Percentiles rank a stretch among this genome's conserved stretches.
Evolutionary conservation across 1,284 basidiomycete genomes (phyloP).

Genomic region (Sanghuangporus baumii): DNA sequence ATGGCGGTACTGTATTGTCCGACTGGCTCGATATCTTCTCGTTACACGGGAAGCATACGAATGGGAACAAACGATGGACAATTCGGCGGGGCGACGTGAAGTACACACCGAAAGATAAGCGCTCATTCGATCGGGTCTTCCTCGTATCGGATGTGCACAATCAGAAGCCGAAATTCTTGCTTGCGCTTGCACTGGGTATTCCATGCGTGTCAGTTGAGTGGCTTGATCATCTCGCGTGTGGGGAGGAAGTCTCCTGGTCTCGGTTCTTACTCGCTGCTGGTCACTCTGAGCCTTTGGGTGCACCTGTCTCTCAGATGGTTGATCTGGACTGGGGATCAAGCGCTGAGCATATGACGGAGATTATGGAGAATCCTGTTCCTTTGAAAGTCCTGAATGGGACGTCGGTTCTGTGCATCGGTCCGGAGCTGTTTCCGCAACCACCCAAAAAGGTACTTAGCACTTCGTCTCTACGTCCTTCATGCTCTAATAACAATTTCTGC

Average conservation of each 20-base stretch:
- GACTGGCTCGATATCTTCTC: conserved; percentile 64
- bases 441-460: conserved; percentile 33
- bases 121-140: conserved; percentile 46
- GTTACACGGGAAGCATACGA: conserved; percentile 44
- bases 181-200: conserved; percentile 79
- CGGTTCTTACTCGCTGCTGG: conserved; percentile 67
- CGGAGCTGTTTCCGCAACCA: conserved; percentile 45
- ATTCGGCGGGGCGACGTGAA: conserved; percentile 41
- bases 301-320: conserved; percentile 62
- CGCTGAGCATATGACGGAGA: conserved; percentile 45
- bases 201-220: conserved; percentile 72
- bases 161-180: conserved; percentile 74
- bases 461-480: background rate
- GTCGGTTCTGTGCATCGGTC: conserved; percentile 50
- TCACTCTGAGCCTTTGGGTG: conserved; percentile 43
- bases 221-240: conserved; percentile 38
- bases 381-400: conserved; percentile 48
- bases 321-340: conserved; percentile 66
- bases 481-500: background rate
- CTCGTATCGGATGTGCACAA: conserved; percentile 58
- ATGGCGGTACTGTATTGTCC: conserved; percentile 58
- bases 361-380: conserved; percentile 51
- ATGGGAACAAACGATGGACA: conserved; percentile 46
- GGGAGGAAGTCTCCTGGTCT: conserved; percentile 46
- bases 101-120: conserved; percentile 35